Conservation (phyloP, 441 rosid genomes). For the Sinapis alba region DNA sequence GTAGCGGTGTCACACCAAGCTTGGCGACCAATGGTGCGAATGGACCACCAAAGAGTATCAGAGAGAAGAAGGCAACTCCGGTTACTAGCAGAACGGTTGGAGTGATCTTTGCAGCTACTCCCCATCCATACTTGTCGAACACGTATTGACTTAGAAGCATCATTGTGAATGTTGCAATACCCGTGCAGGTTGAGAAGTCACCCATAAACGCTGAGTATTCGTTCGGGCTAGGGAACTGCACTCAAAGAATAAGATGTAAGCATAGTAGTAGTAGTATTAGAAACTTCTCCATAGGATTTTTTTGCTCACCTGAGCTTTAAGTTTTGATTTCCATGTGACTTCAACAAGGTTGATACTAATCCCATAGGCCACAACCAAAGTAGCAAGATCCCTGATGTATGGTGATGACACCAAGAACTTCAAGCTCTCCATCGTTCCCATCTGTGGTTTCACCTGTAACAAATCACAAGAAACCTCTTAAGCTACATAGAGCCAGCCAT, state of each 20-base stretch:
- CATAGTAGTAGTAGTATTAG: background rate
- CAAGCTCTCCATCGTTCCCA: too few species aligned
- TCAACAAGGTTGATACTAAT: conserved; percentile 94
- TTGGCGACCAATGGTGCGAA: conserved; percentile 58
- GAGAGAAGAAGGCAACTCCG: conserved; percentile 86
- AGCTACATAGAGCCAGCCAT: conserved; percentile 6
- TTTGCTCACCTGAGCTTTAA: conserved; percentile 84
- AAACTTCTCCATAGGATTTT: background rate
- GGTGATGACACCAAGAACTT: too few species aligned
- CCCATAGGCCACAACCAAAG: conserved; percentile 93
- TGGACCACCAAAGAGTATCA: conserved; percentile 73
- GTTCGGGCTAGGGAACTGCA: conserved; percentile 89
- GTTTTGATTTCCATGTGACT: conserved; percentile 96
- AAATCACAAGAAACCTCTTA: background rate
- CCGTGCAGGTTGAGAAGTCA: conserved; percentile 90
- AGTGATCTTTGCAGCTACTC: conserved; percentile 85
- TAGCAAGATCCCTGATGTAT: conserved; percentile 88
- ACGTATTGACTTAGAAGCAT: conserved; percentile 85
- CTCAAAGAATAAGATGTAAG: background rate
- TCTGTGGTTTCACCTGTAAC: conserved; percentile 68
- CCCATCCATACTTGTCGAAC: conserved; percentile 90
- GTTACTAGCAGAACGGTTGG: conserved; percentile 81
- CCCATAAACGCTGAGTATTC: conserved; percentile 97
- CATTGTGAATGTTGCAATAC: conserved; percentile 85
- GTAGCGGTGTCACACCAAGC: conserved; percentile 86